phyloP scores from a whole-genome alignment of 1,139 yeast genomes.

The Taphrina wiesneri region DNA sequence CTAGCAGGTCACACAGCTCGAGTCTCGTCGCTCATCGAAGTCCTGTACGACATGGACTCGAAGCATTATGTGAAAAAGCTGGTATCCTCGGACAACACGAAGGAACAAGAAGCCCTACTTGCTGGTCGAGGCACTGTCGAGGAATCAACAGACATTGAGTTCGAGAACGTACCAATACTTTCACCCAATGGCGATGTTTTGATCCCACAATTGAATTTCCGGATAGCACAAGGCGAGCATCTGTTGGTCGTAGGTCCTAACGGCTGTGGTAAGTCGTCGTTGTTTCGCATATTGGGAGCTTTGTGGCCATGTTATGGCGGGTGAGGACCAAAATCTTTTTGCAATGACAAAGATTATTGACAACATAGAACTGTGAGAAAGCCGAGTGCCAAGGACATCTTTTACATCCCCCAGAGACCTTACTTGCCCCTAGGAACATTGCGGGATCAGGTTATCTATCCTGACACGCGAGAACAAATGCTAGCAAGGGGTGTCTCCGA shows the following conservation, averaged over 20 bases:
- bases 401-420: constrained; percentile 90
- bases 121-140: constrained; percentile 42
- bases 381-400: constrained; percentile 69
- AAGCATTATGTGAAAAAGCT: constrained; percentile 44
- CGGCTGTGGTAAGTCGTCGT: constrained; percentile 91
- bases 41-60: constrained; percentile 57
- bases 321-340: neutral
- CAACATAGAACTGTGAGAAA: constrained; percentile 58
- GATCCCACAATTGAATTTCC: constrained; percentile 65
- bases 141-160: constrained; percentile 60
- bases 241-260: constrained; percentile 90
- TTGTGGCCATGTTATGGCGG: constrained; percentile 71
- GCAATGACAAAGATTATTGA: neutral
- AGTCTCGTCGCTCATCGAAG: constrained; percentile 68
- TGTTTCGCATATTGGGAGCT: constrained; percentile 87
- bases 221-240: constrained; percentile 79
- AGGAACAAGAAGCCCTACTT: constrained; percentile 25
- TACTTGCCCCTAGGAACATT: constrained; percentile 75
- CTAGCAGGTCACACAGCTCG: constrained; percentile 81
- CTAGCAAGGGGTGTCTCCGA: constrained; percentile 55
- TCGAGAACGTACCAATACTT: constrained; percentile 70
- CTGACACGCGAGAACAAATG: constrained; percentile 67
- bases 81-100: constrained; percentile 39
- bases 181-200: constrained; percentile 83
- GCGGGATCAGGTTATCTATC: constrained; percentile 78